Evolutionary conservation across 2,329 filamentous ascomycete genomes (phyloP).

Genomic region (Elsinoe australis): DNA sequence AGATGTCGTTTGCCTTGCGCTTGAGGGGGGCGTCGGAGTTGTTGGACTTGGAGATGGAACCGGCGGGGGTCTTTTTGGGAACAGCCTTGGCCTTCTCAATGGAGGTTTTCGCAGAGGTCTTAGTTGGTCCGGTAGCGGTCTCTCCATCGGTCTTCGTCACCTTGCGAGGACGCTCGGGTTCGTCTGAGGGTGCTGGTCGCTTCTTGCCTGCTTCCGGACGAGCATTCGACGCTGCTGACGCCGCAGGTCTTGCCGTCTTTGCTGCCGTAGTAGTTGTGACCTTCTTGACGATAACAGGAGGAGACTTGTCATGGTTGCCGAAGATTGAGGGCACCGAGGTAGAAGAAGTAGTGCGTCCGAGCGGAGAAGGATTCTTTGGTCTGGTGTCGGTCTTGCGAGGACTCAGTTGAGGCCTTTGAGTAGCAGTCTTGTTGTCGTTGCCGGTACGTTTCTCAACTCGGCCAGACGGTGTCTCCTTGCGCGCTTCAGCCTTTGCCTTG

Average conservation of each 20-base stretch:
- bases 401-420: conserved; percentile 32
- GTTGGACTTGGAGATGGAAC: conserved; percentile 1
- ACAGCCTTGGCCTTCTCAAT: not conserved
- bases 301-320: conserved; percentile 13
- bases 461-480: conserved; percentile 26
- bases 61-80: not conserved
- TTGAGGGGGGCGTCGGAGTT: conserved; percentile 34
- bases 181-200: not conserved
- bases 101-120: not conserved
- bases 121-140: not conserved
- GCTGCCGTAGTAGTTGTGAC: conserved; percentile 23
- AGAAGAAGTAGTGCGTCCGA: conserved; percentile 44
- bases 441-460: conserved; percentile 20
- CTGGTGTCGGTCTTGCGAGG: conserved; percentile 41
- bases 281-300: conserved; percentile 27
- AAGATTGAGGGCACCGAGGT: conserved; percentile 25
- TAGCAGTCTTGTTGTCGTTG: conserved; percentile 8
- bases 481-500: conserved; percentile 21
- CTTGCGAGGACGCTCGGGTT: conserved; percentile 15
- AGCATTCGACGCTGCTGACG: conserved; percentile 20
- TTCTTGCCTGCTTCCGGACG: conserved; percentile 1
- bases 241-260: conserved; percentile 15
- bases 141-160: not conserved
- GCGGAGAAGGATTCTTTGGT: conserved; percentile 54
- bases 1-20: conserved; percentile 39